A percentile compares a stretch with the other conserved stretches of the same genome.
phyloP scores from a whole-genome alignment of 2,329 filamentous ascomycete species.

The Neoarthrinium moseri region DNA sequence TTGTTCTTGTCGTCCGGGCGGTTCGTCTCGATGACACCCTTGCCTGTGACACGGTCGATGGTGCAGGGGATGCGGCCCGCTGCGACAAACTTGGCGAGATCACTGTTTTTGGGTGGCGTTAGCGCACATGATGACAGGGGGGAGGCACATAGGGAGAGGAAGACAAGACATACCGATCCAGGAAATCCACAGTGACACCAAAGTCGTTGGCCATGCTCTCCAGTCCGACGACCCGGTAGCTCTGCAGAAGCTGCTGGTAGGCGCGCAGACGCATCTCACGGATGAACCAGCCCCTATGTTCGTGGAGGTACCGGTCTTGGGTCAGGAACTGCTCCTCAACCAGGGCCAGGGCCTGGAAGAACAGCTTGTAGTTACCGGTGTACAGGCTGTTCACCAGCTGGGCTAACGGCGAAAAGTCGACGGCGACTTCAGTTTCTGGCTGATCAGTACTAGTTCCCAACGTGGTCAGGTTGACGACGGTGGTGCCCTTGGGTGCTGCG shows the following conservation, averaged over 20 bases:
- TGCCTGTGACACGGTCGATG: slow-evolving; percentile 93
- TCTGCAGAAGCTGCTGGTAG: slow-evolving; percentile 96
- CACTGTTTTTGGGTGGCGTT: slow-evolving; percentile 48
- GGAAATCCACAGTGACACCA: slow-evolving; percentile 92
- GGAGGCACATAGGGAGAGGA: neutral
- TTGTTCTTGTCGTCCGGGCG: slow-evolving; percentile 99
- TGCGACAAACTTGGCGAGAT: slow-evolving; percentile 95
- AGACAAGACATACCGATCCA: slow-evolving; percentile 71
- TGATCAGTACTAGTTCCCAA: slow-evolving; percentile 69
- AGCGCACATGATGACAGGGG: neutral
- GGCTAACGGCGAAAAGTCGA: slow-evolving; percentile 87
- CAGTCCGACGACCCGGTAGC: slow-evolving; percentile 94
- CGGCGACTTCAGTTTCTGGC: slow-evolving; percentile 74
- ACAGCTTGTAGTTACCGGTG: slow-evolving; percentile 88
- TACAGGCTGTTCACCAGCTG: slow-evolving; percentile 90
- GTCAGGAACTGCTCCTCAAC: slow-evolving; percentile 94
- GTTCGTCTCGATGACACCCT: slow-evolving; percentile 97
- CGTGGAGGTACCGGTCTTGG: slow-evolving; percentile 90
- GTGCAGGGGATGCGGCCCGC: slow-evolving; percentile 93
- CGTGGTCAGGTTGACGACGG: slow-evolving; percentile 84
- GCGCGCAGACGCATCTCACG: slow-evolving; percentile 96
- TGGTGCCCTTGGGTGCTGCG: slow-evolving; percentile 49
- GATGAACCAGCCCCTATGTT: slow-evolving; percentile 97
- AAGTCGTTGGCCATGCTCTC: slow-evolving; percentile 97
- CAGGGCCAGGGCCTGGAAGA: slow-evolving; percentile 84